phyloP scores from a whole-genome alignment of 768 basidiomycete species.

The Pleurotus eryngii region DNA sequence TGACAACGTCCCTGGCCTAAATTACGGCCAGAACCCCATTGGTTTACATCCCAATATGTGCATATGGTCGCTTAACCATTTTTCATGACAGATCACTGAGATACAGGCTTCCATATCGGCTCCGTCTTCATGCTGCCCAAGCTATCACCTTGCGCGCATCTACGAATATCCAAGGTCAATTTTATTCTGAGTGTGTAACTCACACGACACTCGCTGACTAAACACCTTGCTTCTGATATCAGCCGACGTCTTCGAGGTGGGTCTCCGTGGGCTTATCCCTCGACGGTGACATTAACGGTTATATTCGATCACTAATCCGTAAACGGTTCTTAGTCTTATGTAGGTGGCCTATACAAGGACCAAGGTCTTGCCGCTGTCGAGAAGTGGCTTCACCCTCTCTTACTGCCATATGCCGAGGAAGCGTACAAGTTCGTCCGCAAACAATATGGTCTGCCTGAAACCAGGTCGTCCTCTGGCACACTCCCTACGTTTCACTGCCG shows the following conservation, averaged over 20 bases:
- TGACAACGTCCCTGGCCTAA: background rate
- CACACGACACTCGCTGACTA: constrained; percentile 6
- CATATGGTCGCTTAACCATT: background rate
- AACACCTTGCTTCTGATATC: constrained; percentile 5
- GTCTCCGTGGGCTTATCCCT: constrained; percentile 12
- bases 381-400: constrained; percentile 58
- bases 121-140: constrained; percentile 70
- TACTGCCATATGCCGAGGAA: constrained; percentile 57
- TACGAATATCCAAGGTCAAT: constrained; percentile 65
- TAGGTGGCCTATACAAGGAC: constrained; percentile 75
- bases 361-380: constrained; percentile 57
- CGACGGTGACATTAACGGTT: background rate
- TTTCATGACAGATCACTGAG: constrained; percentile 46
- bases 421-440: constrained; percentile 63
- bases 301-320: constrained; percentile 1
- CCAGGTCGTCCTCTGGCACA: constrained; percentile 24
- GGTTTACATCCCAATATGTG: background rate
- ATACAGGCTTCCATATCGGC: constrained; percentile 59
- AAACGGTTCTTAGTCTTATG: constrained; percentile 55
- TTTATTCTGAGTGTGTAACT: background rate
- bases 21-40: background rate
- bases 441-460: constrained; percentile 58
- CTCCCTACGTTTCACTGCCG: constrained; percentile 15
- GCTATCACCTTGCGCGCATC: constrained; percentile 69
- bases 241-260: constrained; percentile 82